Evolutionary conservation across 352 stramenopile species (phyloP).

Genomic region (Aphanomyces cochlioides): DNA sequence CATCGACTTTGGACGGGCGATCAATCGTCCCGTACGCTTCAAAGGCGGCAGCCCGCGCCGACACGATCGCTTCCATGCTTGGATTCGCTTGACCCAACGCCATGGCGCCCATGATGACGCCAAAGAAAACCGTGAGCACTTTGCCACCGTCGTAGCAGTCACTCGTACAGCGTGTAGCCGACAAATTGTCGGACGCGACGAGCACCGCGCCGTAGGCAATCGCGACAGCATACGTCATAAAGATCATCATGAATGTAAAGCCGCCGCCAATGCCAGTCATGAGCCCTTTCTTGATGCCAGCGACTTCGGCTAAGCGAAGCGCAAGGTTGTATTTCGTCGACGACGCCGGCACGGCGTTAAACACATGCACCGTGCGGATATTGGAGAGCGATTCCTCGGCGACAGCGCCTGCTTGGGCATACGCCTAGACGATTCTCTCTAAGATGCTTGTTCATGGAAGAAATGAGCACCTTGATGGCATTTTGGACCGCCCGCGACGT

Average conservation of each 20-base stretch:
- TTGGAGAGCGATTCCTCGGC: slow-evolving; percentile 28
- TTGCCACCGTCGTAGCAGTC: slow-evolving; percentile 37
- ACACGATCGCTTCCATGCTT: slow-evolving; percentile 33
- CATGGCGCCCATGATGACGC: slow-evolving; percentile 38
- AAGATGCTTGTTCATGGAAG: background rate
- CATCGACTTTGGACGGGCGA: slow-evolving; percentile 23
- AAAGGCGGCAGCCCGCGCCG: slow-evolving; percentile 25
- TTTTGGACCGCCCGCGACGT: slow-evolving; percentile 18
- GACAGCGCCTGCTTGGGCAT: slow-evolving; percentile 22
- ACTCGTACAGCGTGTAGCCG: slow-evolving; percentile 5
- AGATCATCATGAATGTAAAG: slow-evolving; percentile 42
- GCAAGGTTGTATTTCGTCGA: slow-evolving; percentile 23
- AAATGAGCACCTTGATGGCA: slow-evolving; percentile 23
- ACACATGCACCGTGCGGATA: slow-evolving; percentile 31
- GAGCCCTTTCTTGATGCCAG: slow-evolving; percentile 32
- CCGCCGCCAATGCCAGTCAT: slow-evolving; percentile 29
- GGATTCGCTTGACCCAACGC: slow-evolving; percentile 39
- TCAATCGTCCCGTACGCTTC: slow-evolving; percentile 26
- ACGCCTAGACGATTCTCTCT: slow-evolving; percentile 1
- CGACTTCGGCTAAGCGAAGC: slow-evolving; percentile 17
- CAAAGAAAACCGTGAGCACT: slow-evolving; percentile 41
- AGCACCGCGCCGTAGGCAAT: slow-evolving; percentile 39
- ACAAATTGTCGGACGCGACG: slow-evolving; percentile 30
- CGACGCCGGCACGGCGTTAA: slow-evolving; percentile 15
- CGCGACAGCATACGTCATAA: slow-evolving; percentile 38